A percentile compares a stretch with the other conserved stretches of the same genome.
Evolutionary conservation across 345 rosid genomes (phyloP).

Genomic region (Salix dunnii): DNA sequence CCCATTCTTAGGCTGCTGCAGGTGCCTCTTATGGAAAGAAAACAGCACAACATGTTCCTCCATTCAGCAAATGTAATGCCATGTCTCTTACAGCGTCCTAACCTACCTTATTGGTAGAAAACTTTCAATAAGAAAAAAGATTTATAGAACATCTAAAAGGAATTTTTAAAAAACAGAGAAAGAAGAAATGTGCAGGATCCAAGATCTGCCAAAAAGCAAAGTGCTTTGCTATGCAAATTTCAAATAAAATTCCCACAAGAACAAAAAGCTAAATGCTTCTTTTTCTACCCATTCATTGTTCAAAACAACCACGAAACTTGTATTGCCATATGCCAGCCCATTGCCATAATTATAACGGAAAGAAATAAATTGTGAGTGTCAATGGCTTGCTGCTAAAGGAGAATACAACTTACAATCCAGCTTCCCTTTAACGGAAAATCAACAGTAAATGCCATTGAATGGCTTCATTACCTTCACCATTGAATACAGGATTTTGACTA

Average conservation of each 20-base stretch:
- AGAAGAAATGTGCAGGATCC: neutral
- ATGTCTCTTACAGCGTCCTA: constrained; percentile 26
- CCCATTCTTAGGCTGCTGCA: constrained; percentile 7
- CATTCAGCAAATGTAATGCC: neutral
- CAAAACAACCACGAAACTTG: neutral
- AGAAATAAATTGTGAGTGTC: neutral
- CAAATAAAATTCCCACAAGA: neutral
- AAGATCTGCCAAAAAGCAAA: neutral
- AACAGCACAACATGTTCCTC: constrained; percentile 2
- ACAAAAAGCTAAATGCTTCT: neutral
- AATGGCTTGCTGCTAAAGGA: neutral
- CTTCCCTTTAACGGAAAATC: neutral
- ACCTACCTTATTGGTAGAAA: constrained; percentile 9
- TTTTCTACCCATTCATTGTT: neutral
- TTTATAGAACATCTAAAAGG: neutral
- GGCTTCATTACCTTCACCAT: neutral
- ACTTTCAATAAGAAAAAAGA: constrained; percentile 9
- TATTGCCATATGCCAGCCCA: neutral
- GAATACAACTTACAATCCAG: neutral
- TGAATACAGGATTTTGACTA: neutral
- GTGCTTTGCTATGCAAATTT: neutral
- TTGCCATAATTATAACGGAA: neutral
- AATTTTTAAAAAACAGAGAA: neutral
- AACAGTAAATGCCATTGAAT: neutral
- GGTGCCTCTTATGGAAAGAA: neutral